phyloP scores from a whole-genome alignment of 1,284 basidiomycete genomes.

The Cryptococcus depauperatus region DNA sequence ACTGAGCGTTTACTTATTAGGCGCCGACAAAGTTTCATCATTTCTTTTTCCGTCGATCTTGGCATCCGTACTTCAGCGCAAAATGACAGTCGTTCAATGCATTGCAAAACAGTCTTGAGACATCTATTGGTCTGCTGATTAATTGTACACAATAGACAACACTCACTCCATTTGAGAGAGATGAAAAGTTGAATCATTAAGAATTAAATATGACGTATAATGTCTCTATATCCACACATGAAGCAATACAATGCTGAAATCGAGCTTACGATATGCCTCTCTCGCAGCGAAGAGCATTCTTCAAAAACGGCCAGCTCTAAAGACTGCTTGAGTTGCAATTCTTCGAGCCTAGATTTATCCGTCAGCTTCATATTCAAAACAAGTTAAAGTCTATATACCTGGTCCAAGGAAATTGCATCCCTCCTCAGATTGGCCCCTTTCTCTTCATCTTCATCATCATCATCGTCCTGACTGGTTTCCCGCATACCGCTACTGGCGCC shows the following conservation, averaged over 20 bases:
- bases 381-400: conserved; percentile 53
- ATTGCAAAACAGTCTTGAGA: too few species aligned
- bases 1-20: too few species aligned
- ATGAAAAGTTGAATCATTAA: not conserved
- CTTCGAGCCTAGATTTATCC: conserved; percentile 40
- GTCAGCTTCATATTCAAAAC: not conserved
- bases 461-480: conserved; percentile 46
- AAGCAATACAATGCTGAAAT: too few species aligned
- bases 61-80: too few species aligned
- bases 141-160: too few species aligned
- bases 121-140: too few species aligned
- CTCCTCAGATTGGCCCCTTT: conserved; percentile 57
- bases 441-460: conserved; percentile 50
- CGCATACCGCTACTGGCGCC: conserved; percentile 28
- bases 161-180: not conserved
- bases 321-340: conserved; percentile 49
- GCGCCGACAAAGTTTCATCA: not conserved
- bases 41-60: not conserved
- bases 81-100: too few species aligned
- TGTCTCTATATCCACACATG: too few species aligned
- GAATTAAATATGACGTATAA: too few species aligned
- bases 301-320: conserved; percentile 40
- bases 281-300: too few species aligned
- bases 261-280: too few species aligned
- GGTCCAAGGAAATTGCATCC: conserved; percentile 76